These are phyloP conservation scores for Nyssa sinensis DNA, from an alignment of 148 eudicot species.

Conservation along the genomic window DNA sequence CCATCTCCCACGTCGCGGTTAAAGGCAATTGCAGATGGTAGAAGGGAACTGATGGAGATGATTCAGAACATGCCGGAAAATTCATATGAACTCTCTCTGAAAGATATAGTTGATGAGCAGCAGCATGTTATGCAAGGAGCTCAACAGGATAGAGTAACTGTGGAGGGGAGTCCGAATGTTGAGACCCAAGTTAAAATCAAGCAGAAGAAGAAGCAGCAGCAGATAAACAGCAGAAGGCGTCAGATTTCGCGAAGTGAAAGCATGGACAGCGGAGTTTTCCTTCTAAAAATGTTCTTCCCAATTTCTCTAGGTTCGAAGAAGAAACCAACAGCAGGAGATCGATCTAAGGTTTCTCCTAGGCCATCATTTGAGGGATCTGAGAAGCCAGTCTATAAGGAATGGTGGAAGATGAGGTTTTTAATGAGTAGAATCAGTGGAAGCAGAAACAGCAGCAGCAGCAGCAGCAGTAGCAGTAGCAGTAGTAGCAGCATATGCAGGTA, in stretches of 20 bases:
- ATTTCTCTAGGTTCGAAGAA: slow-evolving; percentile 18
- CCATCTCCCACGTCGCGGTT: slow-evolving; percentile 17
- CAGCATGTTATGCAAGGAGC: background rate
- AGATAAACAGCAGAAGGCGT: background rate
- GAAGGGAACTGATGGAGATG: slow-evolving; percentile 24
- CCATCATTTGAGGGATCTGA: slow-evolving; percentile 15
- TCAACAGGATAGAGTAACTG: background rate
- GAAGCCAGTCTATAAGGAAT: slow-evolving; percentile 11
- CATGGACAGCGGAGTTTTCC: slow-evolving; percentile 37
- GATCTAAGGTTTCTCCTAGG: slow-evolving; percentile 4
- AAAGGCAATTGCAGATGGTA: slow-evolving; percentile 25
- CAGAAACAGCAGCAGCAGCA: slow-evolving; percentile 5
- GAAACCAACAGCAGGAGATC: slow-evolving; percentile 11
- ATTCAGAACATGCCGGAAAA: slow-evolving; percentile 32
- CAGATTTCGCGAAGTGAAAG: slow-evolving; percentile 27
- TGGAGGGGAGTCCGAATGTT: background rate
- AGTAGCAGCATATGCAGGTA: slow-evolving; percentile 2
- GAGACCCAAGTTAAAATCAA: background rate
- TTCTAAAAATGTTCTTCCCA: slow-evolving; percentile 32
- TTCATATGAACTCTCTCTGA: slow-evolving; percentile 31
- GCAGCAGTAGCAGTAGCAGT: background rate
- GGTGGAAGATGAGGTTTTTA: slow-evolving; percentile 28
- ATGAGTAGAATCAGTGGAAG: slow-evolving; percentile 13
- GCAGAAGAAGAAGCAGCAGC: slow-evolving; percentile 1
- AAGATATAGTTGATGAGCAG: slow-evolving; percentile 29